Evolutionary conservation across 495 filamentous ascomycete species (phyloP), one percentile per base, ranked within the genome.

Genomic region (Durotheca rogersii): DNA sequence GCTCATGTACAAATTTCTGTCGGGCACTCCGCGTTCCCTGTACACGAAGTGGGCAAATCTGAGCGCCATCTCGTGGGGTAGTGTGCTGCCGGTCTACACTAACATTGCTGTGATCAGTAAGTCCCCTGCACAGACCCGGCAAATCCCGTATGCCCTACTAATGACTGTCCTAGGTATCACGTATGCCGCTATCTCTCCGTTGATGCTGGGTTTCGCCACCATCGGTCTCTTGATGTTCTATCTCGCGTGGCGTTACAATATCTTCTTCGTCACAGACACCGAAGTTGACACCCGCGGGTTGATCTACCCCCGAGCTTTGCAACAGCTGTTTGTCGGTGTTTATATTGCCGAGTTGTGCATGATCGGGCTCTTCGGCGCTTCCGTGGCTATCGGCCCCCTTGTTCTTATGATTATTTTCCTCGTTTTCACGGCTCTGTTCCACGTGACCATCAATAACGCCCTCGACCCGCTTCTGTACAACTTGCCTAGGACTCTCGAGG

Each of bases 241-340:
- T 70, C 74, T 95, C 37, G 91, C 93, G 44, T 96, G 88, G 80
- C 82, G 90, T 4, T 97, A 98, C 78, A 95, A 98, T 65, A 66
- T 97, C 60, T 79, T 98, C 37, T 98, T 94, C 68, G 89, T 96
- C 40, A 89, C 85, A 41, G 88, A 94, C 61, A 79, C 86, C 20
- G 53, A 76, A 41, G 85, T 96, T 64, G 92, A 98, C 70, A 96
- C 93, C 18, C 89, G 94, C 56, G 93, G 93, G 45, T 81, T 87
- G 27, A 81, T 87, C 52, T 98, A 96, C 65, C 84, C 87, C 3
- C 82, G 84, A 27, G 93, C 88, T n/a, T 71, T 98, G 52, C 90
- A 96, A 66, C 93, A 98, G 55, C 81, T 94, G 51, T 86, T 91
- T 32, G 84, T 87, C 1, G 93, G 93, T 54, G 77, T 93, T 45